Percentiles rank a stretch among this genome's conserved stretches.
phyloP scores from a whole-genome alignment of 2,329 filamentous ascomycete genomes.

The Lojkania enalia region DNA sequence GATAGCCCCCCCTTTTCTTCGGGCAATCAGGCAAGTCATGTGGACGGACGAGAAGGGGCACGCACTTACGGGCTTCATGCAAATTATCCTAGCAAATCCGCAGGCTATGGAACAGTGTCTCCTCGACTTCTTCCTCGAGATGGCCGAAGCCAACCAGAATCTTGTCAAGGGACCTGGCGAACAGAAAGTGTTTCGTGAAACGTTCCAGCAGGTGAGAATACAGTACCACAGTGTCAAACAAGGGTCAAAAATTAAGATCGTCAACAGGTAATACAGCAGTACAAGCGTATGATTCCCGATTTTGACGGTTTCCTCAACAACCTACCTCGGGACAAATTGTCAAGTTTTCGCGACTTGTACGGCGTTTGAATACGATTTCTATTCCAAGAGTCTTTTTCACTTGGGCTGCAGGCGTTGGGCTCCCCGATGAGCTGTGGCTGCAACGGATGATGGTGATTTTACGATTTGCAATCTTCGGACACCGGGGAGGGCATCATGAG shows the following conservation, averaged over 20 bases:
- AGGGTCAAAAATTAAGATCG: conserved; percentile 18
- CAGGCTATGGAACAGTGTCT: conserved; percentile 88
- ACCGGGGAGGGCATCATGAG: conserved; percentile 13
- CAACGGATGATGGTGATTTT: conserved; percentile 10
- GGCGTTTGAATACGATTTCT: conserved; percentile 28
- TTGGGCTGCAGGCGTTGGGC: conserved; percentile 33
- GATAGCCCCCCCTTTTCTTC: conserved; percentile 82
- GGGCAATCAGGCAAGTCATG: conserved; percentile 79
- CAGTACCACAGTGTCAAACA: background rate
- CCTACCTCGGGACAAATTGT: conserved; percentile 49
- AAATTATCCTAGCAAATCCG: conserved; percentile 82
- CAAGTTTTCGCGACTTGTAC: conserved; percentile 50
- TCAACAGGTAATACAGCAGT: conserved; percentile 54
- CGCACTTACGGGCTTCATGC: conserved; percentile 87
- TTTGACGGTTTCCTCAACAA: conserved; percentile 56
- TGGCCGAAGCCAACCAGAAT: conserved; percentile 70
- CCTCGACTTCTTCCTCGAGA: conserved; percentile 78
- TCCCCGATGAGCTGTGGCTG: conserved; percentile 15
- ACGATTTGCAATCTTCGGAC: conserved; percentile 7
- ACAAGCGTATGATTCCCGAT: conserved; percentile 59
- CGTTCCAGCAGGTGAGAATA: conserved; percentile 73
- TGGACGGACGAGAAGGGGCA: conserved; percentile 93
- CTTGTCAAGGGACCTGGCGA: conserved; percentile 59
- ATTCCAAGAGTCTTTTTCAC: conserved; percentile 24
- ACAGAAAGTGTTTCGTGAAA: conserved; percentile 66